Percentiles rank a stretch among this genome's conserved stretches.
phyloP scores from a whole-genome alignment of 805 yeast species.

The Schwanniomyces vanrijiae region DNA sequence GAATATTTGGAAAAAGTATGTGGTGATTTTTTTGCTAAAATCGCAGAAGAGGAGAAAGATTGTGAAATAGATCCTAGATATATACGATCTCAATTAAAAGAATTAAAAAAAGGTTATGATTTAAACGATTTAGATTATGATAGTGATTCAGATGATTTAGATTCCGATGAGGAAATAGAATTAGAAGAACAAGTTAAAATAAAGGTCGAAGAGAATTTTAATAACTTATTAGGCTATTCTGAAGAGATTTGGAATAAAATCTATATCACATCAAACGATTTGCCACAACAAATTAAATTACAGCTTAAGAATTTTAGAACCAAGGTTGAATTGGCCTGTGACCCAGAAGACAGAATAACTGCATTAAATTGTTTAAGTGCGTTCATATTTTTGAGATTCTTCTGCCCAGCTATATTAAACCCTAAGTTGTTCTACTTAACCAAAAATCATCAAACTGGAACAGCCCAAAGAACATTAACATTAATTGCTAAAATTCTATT shows the following conservation, averaged over 20 bases:
- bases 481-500: slow-evolving; percentile 76
- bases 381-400: slow-evolving; percentile 65
- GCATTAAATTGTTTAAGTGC: slow-evolving; percentile 79
- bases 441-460: slow-evolving; percentile 67
- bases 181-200: slow-evolving; percentile 31
- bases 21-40: slow-evolving; percentile 61
- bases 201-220: slow-evolving; percentile 48
- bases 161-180: slow-evolving; percentile 29
- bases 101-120: slow-evolving; percentile 22
- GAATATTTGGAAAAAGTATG: slow-evolving; percentile 73
- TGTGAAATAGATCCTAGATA: slow-evolving; percentile 82
- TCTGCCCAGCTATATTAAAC: slow-evolving; percentile 83
- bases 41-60: slow-evolving; percentile 49
- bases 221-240: slow-evolving; percentile 49
- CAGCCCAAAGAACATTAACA: slow-evolving; percentile 74
- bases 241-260: slow-evolving; percentile 67
- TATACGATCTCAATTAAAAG: slow-evolving; percentile 39
- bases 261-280: slow-evolving; percentile 64
- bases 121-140: slow-evolving; percentile 19
- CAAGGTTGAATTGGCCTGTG: slow-evolving; percentile 62
- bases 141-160: slow-evolving; percentile 16
- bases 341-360: slow-evolving; percentile 50
- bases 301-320: slow-evolving; percentile 64
- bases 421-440: slow-evolving; percentile 83
- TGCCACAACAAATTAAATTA: slow-evolving; percentile 65